A percentile compares a stretch with the other conserved stretches of the same genome.
Conservation (phyloP, 345 rosid genomes). For the Boechera stricta region DNA sequence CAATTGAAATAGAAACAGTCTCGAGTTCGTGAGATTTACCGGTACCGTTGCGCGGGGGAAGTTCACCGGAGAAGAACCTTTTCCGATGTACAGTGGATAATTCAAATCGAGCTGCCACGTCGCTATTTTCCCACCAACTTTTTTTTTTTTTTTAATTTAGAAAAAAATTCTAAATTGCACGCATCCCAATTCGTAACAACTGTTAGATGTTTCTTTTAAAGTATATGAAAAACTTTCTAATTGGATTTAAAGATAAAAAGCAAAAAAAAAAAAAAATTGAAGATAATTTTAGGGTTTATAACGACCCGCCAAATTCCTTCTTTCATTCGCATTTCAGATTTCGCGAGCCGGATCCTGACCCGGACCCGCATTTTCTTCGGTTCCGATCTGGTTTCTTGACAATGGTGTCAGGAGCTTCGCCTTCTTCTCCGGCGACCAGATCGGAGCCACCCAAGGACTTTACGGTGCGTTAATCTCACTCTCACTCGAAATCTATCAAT, state of each 20-base stretch:
- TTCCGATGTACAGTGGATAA: constrained; percentile 34
- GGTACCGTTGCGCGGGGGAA: neutral
- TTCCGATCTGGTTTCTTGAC: constrained; percentile 45
- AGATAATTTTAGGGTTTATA: constrained; percentile 64
- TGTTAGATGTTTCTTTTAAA: constrained; percentile 24
- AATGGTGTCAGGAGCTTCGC: constrained; percentile 71
- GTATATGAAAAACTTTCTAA: neutral
- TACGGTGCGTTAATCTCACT: constrained; percentile 47
- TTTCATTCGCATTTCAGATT: constrained; percentile 38
- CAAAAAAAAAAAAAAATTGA: constrained; percentile 4
- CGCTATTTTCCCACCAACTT: constrained; percentile 52
- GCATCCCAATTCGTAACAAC: constrained; percentile 36
- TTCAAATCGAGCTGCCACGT: constrained; percentile 54
- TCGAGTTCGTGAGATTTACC: neutral
- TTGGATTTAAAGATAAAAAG: constrained; percentile 11
- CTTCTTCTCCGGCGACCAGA: constrained; percentile 64
- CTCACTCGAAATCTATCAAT: constrained; percentile 11
- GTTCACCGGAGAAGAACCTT: neutral
- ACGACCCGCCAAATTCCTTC: constrained; percentile 58
- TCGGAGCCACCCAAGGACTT: constrained; percentile 58
- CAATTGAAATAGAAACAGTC: neutral
- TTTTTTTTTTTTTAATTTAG: neutral
- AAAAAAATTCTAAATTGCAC: constrained; percentile 12
- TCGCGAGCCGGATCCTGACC: constrained; percentile 56
- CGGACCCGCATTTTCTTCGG: constrained; percentile 46